Conservation (phyloP, 805 yeast species). For the Starmerella vaccinii region DNA sequence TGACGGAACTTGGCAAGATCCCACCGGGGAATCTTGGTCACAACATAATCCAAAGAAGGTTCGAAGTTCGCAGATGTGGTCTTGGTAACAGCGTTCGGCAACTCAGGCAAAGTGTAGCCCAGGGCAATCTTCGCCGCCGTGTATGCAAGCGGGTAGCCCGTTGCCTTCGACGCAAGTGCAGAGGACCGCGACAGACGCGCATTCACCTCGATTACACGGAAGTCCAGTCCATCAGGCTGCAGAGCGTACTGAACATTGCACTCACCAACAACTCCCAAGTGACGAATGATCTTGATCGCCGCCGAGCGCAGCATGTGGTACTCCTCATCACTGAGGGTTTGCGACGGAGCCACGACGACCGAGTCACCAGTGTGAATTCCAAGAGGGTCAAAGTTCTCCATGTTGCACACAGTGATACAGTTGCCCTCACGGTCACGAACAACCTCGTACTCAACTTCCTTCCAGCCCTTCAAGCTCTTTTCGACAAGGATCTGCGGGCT, state of each 20-base stretch:
- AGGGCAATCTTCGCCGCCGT: slow-evolving; percentile 96
- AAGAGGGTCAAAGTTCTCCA: slow-evolving; percentile 97
- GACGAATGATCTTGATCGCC: slow-evolving; percentile 94
- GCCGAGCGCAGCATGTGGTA: slow-evolving; percentile 96
- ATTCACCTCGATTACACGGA: slow-evolving; percentile 93
- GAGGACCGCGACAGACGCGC: slow-evolving; percentile 96
- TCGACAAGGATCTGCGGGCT: slow-evolving; percentile 95
- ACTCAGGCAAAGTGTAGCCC: slow-evolving; percentile 87
- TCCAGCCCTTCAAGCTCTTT: slow-evolving; percentile 97
- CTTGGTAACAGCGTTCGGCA: slow-evolving; percentile 93
- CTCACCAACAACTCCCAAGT: slow-evolving; percentile 97
- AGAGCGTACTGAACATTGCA: slow-evolving; percentile 96
- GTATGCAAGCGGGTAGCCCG: slow-evolving; percentile 97
- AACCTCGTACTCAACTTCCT: slow-evolving; percentile 96
- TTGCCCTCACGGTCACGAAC: slow-evolving; percentile 93
- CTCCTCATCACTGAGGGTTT: slow-evolving; percentile 92
- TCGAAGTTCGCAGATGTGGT: slow-evolving; percentile 94
- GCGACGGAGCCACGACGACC: slow-evolving; percentile 97
- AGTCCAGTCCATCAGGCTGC: slow-evolving; percentile 91
- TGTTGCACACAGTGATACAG: slow-evolving; percentile 97
- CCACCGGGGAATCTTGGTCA: slow-evolving; percentile 97
- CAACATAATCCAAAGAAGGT: slow-evolving; percentile 93
- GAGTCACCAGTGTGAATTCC: slow-evolving; percentile 99
- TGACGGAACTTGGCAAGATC: slow-evolving; percentile 91
- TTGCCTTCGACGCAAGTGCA: slow-evolving; percentile 96